phyloP scores from a whole-genome alignment of 306 rosid species.

The Lathyrus tuberosus region DNA sequence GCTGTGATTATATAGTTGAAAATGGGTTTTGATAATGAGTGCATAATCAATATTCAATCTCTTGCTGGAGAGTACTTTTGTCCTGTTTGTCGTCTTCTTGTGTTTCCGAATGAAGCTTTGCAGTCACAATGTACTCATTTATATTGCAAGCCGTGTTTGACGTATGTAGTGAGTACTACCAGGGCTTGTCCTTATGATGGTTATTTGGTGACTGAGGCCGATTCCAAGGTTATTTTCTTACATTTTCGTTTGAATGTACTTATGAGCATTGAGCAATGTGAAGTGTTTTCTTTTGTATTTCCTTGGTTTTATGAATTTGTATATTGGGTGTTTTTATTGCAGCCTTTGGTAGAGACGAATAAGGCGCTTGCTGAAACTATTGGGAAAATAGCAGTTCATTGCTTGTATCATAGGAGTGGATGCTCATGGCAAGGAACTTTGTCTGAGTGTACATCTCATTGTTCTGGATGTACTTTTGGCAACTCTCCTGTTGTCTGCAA shows the following conservation, averaged over 20 bases:
- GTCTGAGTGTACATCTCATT: conserved; percentile 81
- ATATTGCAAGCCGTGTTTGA: conserved; percentile 93
- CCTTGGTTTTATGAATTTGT: conserved; percentile 17
- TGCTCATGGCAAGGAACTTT: conserved; percentile 95
- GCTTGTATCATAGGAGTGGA: conserved; percentile 90
- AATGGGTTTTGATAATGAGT: conserved; percentile 98
- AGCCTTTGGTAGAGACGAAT: conserved; percentile 83
- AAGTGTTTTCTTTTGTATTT: background rate
- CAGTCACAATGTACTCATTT: conserved; percentile 96
- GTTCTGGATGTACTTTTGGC: conserved; percentile 90
- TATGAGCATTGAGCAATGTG: background rate
- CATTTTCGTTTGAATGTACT: background rate
- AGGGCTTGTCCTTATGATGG: conserved; percentile 98
- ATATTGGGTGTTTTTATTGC: conserved; percentile 44
- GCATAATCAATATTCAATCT: conserved; percentile 91
- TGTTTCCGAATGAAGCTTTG: conserved; percentile 87
- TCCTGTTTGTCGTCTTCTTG: conserved; percentile 93
- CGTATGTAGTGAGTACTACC: conserved; percentile 77
- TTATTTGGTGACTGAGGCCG: conserved; percentile 89
- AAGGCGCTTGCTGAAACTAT: conserved; percentile 85
- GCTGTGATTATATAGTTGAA: conserved; percentile 34
- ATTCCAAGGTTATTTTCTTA: conserved; percentile 74
- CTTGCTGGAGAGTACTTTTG: conserved; percentile 99
- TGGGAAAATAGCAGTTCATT: conserved; percentile 91
- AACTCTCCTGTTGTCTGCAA: conserved; percentile 94